Evolutionary conservation across 345 rosid species (phyloP).

Genomic region (Camelina sativa): DNA sequence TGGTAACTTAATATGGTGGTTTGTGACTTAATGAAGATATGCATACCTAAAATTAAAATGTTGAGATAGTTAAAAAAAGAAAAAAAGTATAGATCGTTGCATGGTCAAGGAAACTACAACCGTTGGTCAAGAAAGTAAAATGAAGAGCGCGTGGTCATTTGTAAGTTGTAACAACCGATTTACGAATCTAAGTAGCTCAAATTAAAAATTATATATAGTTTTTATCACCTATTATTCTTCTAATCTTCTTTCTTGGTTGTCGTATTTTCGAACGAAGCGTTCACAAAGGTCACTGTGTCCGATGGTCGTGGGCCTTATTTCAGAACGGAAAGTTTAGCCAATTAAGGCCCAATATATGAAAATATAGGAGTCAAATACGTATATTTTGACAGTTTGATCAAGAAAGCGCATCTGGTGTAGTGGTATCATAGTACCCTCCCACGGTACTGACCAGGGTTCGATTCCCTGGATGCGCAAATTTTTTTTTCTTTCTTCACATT

Average conservation of each 20-base stretch:
- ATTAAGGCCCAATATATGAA: neutral
- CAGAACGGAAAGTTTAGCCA: neutral
- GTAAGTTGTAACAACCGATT: conserved; percentile 25
- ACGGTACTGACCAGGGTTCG: conserved; percentile 98
- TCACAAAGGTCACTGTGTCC: too few relatives aligned
- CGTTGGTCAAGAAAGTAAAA: conserved; percentile 12
- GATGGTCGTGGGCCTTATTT: too few relatives aligned
- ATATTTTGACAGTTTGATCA: too few relatives aligned
- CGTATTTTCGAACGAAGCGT: too few relatives aligned
- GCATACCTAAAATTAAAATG: neutral
- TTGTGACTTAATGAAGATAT: conserved; percentile 8
- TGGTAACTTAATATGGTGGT: neutral
- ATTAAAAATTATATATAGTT: neutral
- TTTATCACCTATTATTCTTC: too few relatives aligned
- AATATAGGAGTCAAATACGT: too few relatives aligned
- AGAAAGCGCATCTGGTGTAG: conserved; percentile 85
- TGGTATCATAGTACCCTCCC: conserved; percentile 99
- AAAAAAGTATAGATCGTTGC: too few relatives aligned
- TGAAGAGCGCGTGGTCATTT: conserved; percentile 1
- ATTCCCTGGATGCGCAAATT: conserved; percentile 88
- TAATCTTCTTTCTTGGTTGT: too few relatives aligned
- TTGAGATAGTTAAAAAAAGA: neutral
- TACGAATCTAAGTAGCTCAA: conserved; percentile 20
- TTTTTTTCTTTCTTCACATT: neutral
- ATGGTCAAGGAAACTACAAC: conserved; percentile 4